These are phyloP conservation scores for Claviceps sp. DNA, from an alignment of 2,329 filamentous ascomycete species.

Conservation along the genomic window DNA sequence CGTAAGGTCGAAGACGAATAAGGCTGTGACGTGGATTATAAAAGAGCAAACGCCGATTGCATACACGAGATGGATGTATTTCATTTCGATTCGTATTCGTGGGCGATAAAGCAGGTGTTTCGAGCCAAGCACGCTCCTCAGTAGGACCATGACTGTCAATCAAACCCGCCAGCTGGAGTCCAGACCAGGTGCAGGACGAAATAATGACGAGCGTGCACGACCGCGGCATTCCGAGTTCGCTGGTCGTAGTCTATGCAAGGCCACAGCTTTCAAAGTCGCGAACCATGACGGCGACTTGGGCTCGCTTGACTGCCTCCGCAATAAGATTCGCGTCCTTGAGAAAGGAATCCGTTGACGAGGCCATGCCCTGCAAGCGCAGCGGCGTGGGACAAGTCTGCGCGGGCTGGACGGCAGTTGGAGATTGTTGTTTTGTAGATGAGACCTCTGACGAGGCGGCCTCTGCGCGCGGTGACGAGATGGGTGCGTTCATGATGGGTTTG, in stretches of 20 bases:
- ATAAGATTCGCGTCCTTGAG: slow-evolving; percentile 74
- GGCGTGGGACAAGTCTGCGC: slow-evolving; percentile 12
- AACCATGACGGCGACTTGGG: slow-evolving; percentile 80
- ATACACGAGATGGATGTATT: neutral
- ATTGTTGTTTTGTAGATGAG: slow-evolving; percentile 17
- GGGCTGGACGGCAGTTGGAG: slow-evolving; percentile 12
- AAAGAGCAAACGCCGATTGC: neutral
- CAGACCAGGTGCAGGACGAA: neutral
- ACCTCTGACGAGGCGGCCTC: slow-evolving; percentile 9
- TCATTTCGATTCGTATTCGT: neutral
- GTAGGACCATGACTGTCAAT: no score
- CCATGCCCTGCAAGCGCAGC: slow-evolving; percentile 17
- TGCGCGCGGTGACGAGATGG: slow-evolving; percentile 4
- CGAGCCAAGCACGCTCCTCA: neutral
- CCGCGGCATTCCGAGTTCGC: neutral
- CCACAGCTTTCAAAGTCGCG: slow-evolving; percentile 69
- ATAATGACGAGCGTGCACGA: neutral
- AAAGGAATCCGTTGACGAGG: slow-evolving; percentile 42
- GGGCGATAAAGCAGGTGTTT: neutral
- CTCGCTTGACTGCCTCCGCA: slow-evolving; percentile 84
- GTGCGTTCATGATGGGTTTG: slow-evolving; percentile 4
- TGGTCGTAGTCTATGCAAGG: slow-evolving; percentile 23
- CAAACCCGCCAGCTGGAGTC: neutral
- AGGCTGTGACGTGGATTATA: neutral
- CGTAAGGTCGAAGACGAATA: neutral